Evolutionary conservation across 2,329 filamentous ascomycete genomes (phyloP).

Genomic region (Colletotrichum gloeosporioides): DNA sequence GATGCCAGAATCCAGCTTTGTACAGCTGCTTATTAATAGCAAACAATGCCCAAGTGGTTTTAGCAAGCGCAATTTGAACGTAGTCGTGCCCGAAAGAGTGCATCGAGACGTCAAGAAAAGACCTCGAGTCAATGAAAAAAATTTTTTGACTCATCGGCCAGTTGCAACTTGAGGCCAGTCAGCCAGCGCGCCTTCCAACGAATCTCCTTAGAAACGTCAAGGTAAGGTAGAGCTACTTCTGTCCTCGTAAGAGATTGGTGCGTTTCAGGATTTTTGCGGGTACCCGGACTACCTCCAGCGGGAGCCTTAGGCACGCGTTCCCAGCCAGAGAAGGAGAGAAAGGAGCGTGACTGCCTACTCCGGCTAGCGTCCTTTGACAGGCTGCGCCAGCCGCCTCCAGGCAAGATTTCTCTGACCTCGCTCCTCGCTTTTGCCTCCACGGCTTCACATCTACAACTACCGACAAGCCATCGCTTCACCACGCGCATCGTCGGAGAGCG

Average conservation of each 20-base stretch:
- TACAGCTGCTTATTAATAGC: background rate
- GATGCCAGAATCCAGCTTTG: background rate
- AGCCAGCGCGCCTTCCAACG: background rate
- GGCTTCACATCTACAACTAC: constrained; percentile 34
- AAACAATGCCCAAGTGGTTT: background rate
- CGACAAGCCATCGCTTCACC: constrained; percentile 35
- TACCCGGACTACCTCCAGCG: background rate
- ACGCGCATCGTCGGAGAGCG: constrained; percentile 59
- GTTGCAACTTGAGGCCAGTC: background rate
- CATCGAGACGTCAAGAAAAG: background rate
- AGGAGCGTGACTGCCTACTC: constrained; percentile 25
- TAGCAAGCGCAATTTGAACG: background rate
- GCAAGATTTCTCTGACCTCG: constrained; percentile 49
- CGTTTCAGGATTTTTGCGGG: constrained; percentile 4
- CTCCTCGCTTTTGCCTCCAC: constrained; percentile 42
- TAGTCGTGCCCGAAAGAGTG: background rate
- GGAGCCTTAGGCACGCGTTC: background rate
- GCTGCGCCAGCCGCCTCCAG: constrained; percentile 42
- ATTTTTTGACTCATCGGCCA: background rate
- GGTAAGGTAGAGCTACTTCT: background rate
- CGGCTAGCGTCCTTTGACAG: constrained; percentile 35
- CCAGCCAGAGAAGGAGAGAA: constrained; percentile 28
- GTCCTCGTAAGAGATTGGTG: background rate
- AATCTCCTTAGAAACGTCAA: background rate
- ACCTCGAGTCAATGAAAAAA: background rate